Conservation (phyloP, 768 basidiomycete species). For the Pulveroboletus sp. region DNA sequence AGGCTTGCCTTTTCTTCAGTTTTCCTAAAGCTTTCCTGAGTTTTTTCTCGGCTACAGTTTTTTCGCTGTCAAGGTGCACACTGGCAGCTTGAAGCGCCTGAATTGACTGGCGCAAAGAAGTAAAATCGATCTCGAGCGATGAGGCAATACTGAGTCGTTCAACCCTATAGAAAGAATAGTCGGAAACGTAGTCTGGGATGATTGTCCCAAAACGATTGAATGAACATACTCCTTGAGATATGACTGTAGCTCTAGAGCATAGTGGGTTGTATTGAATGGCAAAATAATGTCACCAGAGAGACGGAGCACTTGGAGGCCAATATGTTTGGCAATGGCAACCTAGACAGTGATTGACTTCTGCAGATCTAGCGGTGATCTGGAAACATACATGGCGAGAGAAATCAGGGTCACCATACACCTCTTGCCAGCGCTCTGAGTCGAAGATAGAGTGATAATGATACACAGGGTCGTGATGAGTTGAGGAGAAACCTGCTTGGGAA, state of each 20-base stretch:
- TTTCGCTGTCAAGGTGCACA: conserved; percentile 55
- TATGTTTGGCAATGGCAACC: conserved; percentile 64
- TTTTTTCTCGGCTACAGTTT: conserved; percentile 47
- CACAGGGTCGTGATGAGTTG: conserved; percentile 48
- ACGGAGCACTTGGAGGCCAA: conserved; percentile 62
- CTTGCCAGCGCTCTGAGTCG: conserved; percentile 70
- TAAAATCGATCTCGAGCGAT: conserved; percentile 49
- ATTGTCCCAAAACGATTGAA: no score
- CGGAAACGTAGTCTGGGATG: conserved; percentile 23
- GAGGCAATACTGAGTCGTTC: conserved; percentile 20
- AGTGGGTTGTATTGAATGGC: conserved; percentile 76
- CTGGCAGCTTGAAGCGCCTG: conserved; percentile 48
- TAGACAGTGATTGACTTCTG: conserved; percentile 22
- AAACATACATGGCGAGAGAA: conserved; percentile 66
- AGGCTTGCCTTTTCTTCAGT: conserved; percentile 26
- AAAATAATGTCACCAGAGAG: conserved; percentile 60
- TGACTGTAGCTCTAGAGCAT: conserved; percentile 58
- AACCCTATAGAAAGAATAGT: conserved; percentile 23
- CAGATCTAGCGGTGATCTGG: not conserved
- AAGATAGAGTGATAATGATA: conserved; percentile 80
- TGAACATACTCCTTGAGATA: conserved; percentile 56
- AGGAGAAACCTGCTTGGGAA: conserved; percentile 29
- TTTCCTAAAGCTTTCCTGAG: conserved; percentile 45
- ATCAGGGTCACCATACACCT: conserved; percentile 69
- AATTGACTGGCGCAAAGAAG: conserved; percentile 44